These are phyloP conservation scores for Fusarium brevicatenulatum DNA, from an alignment of 2,329 filamentous ascomycete genomes.

Conservation along the genomic window DNA sequence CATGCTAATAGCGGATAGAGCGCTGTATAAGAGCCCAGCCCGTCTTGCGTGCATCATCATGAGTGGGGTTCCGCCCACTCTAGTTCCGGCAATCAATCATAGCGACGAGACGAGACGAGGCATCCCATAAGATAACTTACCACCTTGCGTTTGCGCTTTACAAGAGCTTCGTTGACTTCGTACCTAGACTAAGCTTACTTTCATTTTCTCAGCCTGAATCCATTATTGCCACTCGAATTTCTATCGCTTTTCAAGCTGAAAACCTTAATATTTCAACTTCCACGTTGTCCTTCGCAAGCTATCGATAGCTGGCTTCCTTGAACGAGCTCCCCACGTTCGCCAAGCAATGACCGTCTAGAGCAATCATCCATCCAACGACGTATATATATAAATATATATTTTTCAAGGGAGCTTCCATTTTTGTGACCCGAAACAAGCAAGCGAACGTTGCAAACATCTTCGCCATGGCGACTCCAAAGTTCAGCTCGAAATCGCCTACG, in stretches of 20 bases:
- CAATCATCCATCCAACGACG: not conserved
- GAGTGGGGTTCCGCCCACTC: constrained; percentile 22
- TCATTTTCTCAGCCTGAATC: not conserved
- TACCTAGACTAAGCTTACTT: constrained; percentile 18
- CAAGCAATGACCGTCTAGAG: constrained; percentile 13
- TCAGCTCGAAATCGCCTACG: constrained; percentile 83
- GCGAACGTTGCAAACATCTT: not conserved
- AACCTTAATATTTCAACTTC: not conserved
- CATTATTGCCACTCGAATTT: not conserved
- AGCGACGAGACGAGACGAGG: constrained; percentile 15
- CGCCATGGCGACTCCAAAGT: constrained; percentile 54
- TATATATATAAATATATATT: constrained; percentile 4
- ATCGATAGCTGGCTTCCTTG: not conserved
- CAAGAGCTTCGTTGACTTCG: constrained; percentile 3
- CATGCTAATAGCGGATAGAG: not conserved
- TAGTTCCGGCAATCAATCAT: constrained; percentile 14
- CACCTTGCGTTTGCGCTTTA: constrained; percentile 34
- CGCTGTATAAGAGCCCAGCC: not conserved
- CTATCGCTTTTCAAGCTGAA: not conserved
- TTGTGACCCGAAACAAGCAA: not conserved
- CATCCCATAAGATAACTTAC: constrained; percentile 23
- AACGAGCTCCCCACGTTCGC: constrained; percentile 14
- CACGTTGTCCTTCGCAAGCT: not conserved
- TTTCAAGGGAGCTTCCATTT: not conserved
- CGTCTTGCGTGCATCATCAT: constrained; percentile 22